A percentile compares a stretch with the other conserved stretches of the same genome.
Conservation (phyloP, 345 rosid genomes). For the Eucalyptus cloeziana region DNA sequence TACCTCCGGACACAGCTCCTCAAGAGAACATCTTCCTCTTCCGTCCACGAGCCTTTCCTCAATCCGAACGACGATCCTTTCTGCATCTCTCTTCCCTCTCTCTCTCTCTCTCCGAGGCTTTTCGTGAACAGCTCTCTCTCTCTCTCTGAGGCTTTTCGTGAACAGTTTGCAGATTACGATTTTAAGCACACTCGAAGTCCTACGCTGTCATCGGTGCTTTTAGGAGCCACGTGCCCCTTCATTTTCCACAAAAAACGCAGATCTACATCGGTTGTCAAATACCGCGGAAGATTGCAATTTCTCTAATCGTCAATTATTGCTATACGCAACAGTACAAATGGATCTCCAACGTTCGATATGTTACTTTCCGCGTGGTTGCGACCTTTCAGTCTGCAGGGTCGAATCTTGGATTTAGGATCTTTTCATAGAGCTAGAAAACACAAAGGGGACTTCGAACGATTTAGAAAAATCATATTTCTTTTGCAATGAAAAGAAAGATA, state of each 20-base stretch:
- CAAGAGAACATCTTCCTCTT: conserved; percentile 39
- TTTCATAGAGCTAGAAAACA: not conserved
- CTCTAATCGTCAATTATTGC: not conserved
- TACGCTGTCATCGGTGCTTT: not conserved
- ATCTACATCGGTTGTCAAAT: not conserved
- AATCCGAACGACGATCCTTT: not conserved
- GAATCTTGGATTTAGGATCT: not conserved
- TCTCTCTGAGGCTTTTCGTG: not conserved
- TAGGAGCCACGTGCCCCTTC: not conserved
- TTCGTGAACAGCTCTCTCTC: not conserved
- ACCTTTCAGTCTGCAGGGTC: not conserved
- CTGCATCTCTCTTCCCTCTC: not conserved
- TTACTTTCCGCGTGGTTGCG: not conserved
- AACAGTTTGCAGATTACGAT: not conserved
- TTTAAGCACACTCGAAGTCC: not conserved
- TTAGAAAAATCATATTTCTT: not conserved
- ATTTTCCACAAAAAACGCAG: not conserved
- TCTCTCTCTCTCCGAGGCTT: not conserved
- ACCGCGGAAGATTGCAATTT: not conserved
- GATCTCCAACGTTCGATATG: not conserved
- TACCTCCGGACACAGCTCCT: conserved; percentile 15
- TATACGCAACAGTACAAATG: not conserved
- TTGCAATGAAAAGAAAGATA: not conserved
- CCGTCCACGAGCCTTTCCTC: conserved; percentile 44
- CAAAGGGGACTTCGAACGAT: not conserved